A percentile compares a stretch with the other conserved stretches of the same genome.
These are phyloP conservation scores for Carex scoparia DNA, from an alignment of 176 grass and related monocot genomes.

Conservation along the genomic window DNA sequence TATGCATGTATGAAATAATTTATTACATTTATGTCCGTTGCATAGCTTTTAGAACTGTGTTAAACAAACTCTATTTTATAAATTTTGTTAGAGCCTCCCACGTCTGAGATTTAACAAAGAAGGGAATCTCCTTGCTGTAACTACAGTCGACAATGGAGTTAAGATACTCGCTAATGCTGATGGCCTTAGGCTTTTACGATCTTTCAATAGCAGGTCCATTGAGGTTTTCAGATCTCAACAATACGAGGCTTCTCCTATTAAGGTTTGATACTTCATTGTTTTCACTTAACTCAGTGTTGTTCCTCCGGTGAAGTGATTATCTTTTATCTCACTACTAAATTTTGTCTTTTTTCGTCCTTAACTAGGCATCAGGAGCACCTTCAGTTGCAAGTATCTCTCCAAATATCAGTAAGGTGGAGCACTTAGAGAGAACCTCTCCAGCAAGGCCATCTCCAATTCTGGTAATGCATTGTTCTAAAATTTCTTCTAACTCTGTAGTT, in stretches of 20 bases:
- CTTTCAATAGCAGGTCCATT: slow-evolving; percentile 44
- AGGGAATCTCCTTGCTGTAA: slow-evolving; percentile 95
- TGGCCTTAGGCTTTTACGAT: slow-evolving; percentile 58
- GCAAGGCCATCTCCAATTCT: slow-evolving; percentile 68
- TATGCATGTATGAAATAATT: neutral
- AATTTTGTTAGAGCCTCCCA: slow-evolving; percentile 52
- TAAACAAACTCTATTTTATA: slow-evolving; percentile 29
- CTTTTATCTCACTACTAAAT: neutral
- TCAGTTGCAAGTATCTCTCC: slow-evolving; percentile 67
- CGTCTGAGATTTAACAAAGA: slow-evolving; percentile 95
- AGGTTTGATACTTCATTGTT: slow-evolving; percentile 36
- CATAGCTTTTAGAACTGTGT: neutral
- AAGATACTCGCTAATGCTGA: slow-evolving; percentile 93
- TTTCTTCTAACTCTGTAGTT: neutral
- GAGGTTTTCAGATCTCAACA: slow-evolving; percentile 62
- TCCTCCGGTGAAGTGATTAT: neutral
- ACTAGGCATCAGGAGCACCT: slow-evolving; percentile 70
- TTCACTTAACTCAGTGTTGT: slow-evolving; percentile 19
- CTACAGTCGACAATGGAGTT: slow-evolving; percentile 77
- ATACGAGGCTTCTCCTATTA: slow-evolving; percentile 87
- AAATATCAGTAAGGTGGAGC: slow-evolving; percentile 70
- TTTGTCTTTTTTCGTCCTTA: slow-evolving; percentile 1
- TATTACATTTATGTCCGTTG: neutral
- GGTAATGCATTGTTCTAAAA: slow-evolving; percentile 33
- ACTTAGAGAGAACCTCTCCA: slow-evolving; percentile 88